A percentile compares a stretch with the other conserved stretches of the same genome.
These are phyloP conservation scores for Verticillium nonalfalfae DNA, from an alignment of 2,329 filamentous ascomycete genomes.

Conservation along the genomic window DNA sequence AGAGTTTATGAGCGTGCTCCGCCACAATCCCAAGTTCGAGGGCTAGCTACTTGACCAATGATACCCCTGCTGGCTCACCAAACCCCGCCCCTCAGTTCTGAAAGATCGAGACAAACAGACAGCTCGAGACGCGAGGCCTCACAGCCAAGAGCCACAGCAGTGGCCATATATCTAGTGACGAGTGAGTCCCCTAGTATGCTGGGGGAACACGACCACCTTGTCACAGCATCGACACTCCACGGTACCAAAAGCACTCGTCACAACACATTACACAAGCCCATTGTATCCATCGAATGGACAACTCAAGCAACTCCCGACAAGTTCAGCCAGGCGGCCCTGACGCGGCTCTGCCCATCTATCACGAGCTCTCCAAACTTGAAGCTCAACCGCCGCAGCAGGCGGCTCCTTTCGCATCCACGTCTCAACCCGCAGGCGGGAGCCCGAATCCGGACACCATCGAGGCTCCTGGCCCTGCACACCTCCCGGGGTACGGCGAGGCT, in stretches of 20 bases:
- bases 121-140: neutral
- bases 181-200: neutral
- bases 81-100: neutral
- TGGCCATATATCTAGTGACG: neutral
- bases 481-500: neutral
- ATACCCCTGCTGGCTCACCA: neutral
- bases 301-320: neutral
- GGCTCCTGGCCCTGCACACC: neutral
- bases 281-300: neutral
- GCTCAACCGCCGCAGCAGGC: neutral
- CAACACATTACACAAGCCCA: neutral
- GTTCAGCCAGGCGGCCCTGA: neutral
- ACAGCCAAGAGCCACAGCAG: neutral
- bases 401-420: no score
- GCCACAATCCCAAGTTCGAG: neutral
- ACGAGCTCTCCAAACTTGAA: neutral
- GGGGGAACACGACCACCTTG: neutral
- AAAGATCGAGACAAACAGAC: neutral
- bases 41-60: neutral
- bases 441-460: neutral
- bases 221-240: neutral
- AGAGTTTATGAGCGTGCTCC: neutral
- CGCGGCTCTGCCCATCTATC: neutral
- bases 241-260: neutral
- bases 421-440: neutral